Evolutionary conservation across 75 land plant genomes (phyloP).

Genomic region (Pinus albicaulis): DNA sequence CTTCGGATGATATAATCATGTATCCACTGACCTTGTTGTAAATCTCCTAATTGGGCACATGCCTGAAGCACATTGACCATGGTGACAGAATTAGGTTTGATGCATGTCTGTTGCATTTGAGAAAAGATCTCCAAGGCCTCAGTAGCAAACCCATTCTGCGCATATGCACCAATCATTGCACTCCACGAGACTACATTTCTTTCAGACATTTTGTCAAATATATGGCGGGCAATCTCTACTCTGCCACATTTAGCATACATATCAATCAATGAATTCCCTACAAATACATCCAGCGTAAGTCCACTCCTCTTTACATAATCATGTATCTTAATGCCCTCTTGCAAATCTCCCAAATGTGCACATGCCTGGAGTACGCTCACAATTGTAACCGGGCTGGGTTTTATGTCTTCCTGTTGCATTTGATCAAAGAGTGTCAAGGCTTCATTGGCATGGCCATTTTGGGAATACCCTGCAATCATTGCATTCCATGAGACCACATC

Average conservation of each 20-base stretch:
- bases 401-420: conserved; percentile 10
- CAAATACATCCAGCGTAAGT: conserved; percentile 35
- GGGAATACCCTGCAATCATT: conserved; percentile 23
- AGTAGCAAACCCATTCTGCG: conserved; percentile 37
- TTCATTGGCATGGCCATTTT: conserved; percentile 6
- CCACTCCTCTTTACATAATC: conserved; percentile 34
- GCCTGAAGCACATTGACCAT: conserved; percentile 49
- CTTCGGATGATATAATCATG: conserved; percentile 17
- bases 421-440: conserved; percentile 12
- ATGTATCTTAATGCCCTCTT: conserved; percentile 29
- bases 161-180: conserved; percentile 53
- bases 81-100: conserved; percentile 50
- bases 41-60: conserved; percentile 47
- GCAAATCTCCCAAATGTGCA: conserved; percentile 4
- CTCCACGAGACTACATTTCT: conserved; percentile 58
- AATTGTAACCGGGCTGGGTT: conserved; percentile 13
- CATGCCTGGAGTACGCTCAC: conserved; percentile 26
- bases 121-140: conserved; percentile 51
- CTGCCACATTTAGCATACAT: conserved; percentile 42
- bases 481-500: background rate
- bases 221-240: conserved; percentile 25
- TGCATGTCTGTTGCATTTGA: conserved; percentile 39
- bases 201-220: conserved; percentile 31
- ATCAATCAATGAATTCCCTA: conserved; percentile 38
- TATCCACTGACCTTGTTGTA: conserved; percentile 32